Evolutionary conservation across 257 asterid species (phyloP).

Genomic region (Lantana camara): DNA sequence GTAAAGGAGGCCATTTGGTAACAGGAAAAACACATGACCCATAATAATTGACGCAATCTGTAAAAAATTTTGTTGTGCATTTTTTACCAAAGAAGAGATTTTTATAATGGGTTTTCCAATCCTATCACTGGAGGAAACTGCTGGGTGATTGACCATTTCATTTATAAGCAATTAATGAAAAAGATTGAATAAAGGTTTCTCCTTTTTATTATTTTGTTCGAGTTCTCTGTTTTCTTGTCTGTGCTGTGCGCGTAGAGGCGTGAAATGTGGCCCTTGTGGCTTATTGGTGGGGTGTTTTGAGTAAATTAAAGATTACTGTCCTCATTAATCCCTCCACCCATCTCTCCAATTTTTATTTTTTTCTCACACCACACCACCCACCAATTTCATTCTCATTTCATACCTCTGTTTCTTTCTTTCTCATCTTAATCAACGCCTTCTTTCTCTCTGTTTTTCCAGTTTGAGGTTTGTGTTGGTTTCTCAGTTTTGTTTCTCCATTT

Average conservation of each 20-base stretch:
- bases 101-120: conserved; percentile 7
- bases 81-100: neutral
- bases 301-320: conserved; percentile 45
- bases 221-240: conserved; percentile 18
- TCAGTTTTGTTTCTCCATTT: conserved; percentile 12
- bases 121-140: conserved; percentile 31
- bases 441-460: conserved; percentile 21
- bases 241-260: conserved; percentile 14
- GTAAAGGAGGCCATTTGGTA: conserved; percentile 25
- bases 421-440: conserved; percentile 23
- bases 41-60: conserved; percentile 15
- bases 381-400: conserved; percentile 43
- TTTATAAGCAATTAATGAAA: conserved; percentile 26
- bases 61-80: neutral
- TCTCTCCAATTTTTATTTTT: conserved; percentile 29
- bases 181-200: conserved; percentile 13
- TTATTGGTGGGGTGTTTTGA: conserved; percentile 41
- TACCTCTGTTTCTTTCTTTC: neutral
- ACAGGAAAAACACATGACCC: no score
- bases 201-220: neutral
- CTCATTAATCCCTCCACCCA: conserved; percentile 50
- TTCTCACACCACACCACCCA: conserved; percentile 40
- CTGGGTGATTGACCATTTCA: conserved; percentile 27
- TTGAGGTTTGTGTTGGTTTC: conserved; percentile 40
- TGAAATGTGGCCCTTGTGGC: conserved; percentile 37